phyloP scores from a whole-genome alignment of 1,284 basidiomycete genomes.

The Tilletia caries region DNA sequence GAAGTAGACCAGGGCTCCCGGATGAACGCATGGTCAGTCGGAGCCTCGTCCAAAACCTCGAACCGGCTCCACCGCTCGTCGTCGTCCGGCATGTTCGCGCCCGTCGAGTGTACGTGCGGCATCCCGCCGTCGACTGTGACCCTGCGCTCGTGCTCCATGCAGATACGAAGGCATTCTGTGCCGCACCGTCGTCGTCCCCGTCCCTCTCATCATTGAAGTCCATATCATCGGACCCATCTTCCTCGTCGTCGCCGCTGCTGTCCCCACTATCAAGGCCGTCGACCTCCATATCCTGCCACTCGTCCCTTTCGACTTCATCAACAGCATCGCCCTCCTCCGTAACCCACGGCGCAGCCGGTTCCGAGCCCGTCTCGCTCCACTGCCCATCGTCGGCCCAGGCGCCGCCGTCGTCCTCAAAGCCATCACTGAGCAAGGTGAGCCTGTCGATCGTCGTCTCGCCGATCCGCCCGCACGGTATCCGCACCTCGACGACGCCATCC shows the following conservation, averaged over 20 bases:
- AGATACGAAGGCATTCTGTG: no score
- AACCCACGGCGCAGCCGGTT: slow-evolving; percentile 27
- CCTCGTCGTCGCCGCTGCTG: no score
- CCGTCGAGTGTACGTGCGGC: no score
- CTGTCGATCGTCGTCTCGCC: slow-evolving; percentile 36
- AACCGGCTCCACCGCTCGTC: no score
- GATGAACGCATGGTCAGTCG: no score
- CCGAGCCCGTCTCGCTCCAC: slow-evolving; percentile 13
- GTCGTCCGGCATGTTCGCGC: no score
- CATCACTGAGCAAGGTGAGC: slow-evolving; percentile 31
- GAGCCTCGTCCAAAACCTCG: no score
- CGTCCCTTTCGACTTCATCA: slow-evolving; percentile 38
- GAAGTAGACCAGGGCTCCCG: no score
- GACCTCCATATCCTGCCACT: slow-evolving; percentile 39
- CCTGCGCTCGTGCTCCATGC: no score
- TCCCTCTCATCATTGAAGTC: slow-evolving; percentile 11
- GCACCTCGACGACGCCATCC: slow-evolving; percentile 54
- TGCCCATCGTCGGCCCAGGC: slow-evolving; percentile 18
- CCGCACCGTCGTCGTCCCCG: not conserved
- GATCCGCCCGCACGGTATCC: slow-evolving; percentile 47
- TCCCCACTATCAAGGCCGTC: slow-evolving; percentile 14
- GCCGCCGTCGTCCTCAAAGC: slow-evolving; percentile 27
- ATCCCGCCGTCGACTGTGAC: no score
- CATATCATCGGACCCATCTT: no score
- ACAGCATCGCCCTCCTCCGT: slow-evolving; percentile 41